Evolutionary conservation across 2,329 filamentous ascomycete genomes (phyloP).

Genomic region (Fusarium sp.): DNA sequence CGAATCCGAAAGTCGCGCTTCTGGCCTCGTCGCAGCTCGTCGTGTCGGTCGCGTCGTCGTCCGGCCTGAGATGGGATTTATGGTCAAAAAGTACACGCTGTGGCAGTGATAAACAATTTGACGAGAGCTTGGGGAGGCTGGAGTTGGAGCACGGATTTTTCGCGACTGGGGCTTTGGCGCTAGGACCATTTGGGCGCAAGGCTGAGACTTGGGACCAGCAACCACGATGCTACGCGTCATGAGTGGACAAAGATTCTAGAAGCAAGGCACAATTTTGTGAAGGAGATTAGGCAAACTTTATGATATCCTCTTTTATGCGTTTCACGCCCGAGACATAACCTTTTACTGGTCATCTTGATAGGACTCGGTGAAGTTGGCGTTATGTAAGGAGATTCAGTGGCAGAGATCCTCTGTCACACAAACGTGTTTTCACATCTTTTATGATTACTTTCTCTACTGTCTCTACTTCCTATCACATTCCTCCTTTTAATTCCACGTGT

Average conservation of each 20-base stretch:
- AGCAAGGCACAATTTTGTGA: background rate
- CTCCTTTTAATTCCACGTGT: conserved; percentile 1
- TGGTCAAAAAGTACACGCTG: conserved; percentile 33
- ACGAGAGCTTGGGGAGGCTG: conserved; percentile 49
- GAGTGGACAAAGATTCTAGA: background rate
- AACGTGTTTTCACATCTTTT: background rate
- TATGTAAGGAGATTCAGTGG: background rate
- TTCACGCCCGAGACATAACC: background rate
- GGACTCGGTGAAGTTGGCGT: background rate
- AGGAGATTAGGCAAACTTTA: background rate
- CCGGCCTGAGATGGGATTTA: conserved; percentile 30
- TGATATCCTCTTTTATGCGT: background rate
- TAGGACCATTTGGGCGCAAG: conserved; percentile 50
- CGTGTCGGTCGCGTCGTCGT: conserved; percentile 38
- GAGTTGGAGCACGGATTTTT: conserved; percentile 51
- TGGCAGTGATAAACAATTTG: conserved; percentile 45
- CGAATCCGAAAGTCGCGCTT: conserved; percentile 27
- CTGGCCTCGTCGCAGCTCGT: conserved; percentile 10
- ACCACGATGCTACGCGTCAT: conserved; percentile 31
- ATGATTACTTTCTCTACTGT: background rate
- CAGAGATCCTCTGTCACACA: background rate
- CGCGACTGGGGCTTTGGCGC: conserved; percentile 47
- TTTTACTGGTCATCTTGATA: background rate
- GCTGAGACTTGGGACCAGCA: conserved; percentile 40
- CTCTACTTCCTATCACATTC: background rate